Conservation (phyloP, 257 asterid species). For the Nicotiana noctiflora region DNA sequence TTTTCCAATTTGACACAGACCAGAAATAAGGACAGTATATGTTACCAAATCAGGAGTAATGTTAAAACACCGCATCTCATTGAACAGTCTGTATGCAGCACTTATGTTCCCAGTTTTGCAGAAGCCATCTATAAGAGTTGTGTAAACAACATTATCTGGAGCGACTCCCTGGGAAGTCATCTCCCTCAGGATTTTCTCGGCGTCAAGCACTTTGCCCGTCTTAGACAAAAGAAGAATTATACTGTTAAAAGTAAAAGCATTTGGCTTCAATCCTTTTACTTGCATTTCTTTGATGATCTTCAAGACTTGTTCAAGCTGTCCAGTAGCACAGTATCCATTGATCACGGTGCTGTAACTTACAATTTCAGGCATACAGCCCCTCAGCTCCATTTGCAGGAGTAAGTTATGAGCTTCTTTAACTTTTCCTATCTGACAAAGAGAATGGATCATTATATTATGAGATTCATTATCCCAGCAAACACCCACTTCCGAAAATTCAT, state of each 20-base stretch:
- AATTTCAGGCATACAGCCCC: slow-evolving; percentile 76
- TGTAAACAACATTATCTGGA: slow-evolving; percentile 75
- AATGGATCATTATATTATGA: slow-evolving; percentile 61
- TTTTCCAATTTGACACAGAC: slow-evolving; percentile 61
- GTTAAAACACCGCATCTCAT: slow-evolving; percentile 56
- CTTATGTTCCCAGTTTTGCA: slow-evolving; percentile 49
- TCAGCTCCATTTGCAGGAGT: slow-evolving; percentile 58
- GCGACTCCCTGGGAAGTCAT: slow-evolving; percentile 57
- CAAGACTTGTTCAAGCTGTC: slow-evolving; percentile 45
- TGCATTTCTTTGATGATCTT: slow-evolving; percentile 55
- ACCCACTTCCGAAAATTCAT: slow-evolving; percentile 63
- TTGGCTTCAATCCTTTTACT: slow-evolving; percentile 63
- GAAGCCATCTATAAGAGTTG: slow-evolving; percentile 81
- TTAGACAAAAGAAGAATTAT: slow-evolving; percentile 58
- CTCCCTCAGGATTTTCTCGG: slow-evolving; percentile 66
- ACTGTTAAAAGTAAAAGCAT: slow-evolving; percentile 67
- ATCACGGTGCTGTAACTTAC: slow-evolving; percentile 79
- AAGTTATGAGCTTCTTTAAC: slow-evolving; percentile 70
- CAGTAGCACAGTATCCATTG: slow-evolving; percentile 62
- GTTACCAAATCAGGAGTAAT: slow-evolving; percentile 58
- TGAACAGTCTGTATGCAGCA: slow-evolving; percentile 53
- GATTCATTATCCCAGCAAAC: slow-evolving; percentile 68
- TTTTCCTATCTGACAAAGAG: slow-evolving; percentile 57
- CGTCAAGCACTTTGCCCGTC: slow-evolving; percentile 53
- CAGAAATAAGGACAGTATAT: slow-evolving; percentile 65